Conservation (phyloP, 2,329 filamentous ascomycete species). For the Pestalotiopsis sp. region DNA sequence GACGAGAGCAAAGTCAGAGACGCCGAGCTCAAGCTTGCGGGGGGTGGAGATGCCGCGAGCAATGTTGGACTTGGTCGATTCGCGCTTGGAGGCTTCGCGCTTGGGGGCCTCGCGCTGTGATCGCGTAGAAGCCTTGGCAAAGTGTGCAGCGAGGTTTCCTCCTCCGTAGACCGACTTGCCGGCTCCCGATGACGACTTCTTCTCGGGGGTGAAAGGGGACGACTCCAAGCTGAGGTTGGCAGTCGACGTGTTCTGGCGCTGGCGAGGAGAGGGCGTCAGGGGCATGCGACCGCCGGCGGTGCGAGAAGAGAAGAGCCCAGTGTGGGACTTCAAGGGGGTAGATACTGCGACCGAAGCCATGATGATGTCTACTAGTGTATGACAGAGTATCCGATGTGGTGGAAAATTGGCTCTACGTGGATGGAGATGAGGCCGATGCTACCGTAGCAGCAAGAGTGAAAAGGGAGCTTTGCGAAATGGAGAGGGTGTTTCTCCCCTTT, state of each 20-base stretch:
- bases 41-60: conserved; percentile 74
- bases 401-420: conserved; percentile 40
- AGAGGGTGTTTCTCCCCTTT: conserved; percentile 13
- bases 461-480: conserved; percentile 13
- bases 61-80: conserved; percentile 97
- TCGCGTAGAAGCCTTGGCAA: conserved; percentile 71
- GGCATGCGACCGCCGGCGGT: conserved; percentile 95
- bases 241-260: conserved; percentile 55
- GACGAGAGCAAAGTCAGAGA: conserved; percentile 89
- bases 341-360: conserved; percentile 87
- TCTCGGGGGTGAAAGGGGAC: conserved; percentile 79
- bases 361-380: conserved; percentile 51
- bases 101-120: conserved; percentile 26
- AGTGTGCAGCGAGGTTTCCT: conserved; percentile 77
- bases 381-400: conserved; percentile 42
- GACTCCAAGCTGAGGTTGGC: conserved; percentile 58
- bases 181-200: conserved; percentile 51
- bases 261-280: conserved; percentile 85
- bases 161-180: conserved; percentile 74
- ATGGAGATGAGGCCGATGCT: neutral
- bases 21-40: conserved; percentile 84
- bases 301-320: conserved; percentile 87
- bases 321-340: conserved; percentile 93
- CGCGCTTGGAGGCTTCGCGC: conserved; percentile 54
- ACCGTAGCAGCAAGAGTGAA: conserved; percentile 10